Evolutionary conservation across 768 basidiomycete species (phyloP).

Genomic region (Collybia nuda): DNA sequence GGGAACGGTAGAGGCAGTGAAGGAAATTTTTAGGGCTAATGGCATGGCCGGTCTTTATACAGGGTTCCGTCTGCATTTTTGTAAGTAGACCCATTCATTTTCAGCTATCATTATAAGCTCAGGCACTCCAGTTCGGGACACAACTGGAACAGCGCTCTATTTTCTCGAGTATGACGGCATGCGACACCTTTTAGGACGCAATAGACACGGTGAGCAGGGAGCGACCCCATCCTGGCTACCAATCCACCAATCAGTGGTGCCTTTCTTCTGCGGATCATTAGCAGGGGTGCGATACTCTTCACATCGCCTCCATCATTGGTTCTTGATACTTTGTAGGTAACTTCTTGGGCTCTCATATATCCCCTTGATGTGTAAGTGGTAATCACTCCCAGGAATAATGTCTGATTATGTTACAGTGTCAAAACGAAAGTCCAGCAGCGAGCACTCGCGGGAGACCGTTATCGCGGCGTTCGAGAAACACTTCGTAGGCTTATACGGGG

Average conservation of each 20-base stretch:
- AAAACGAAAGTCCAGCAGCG: constrained; percentile 97
- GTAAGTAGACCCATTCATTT: constrained; percentile 37
- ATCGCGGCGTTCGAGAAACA: constrained; percentile 73
- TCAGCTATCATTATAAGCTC: neutral
- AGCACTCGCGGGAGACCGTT: constrained; percentile 74
- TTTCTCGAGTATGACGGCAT: constrained; percentile 94
- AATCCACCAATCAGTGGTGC: constrained; percentile 74
- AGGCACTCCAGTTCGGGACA: constrained; percentile 78
- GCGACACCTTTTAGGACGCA: constrained; percentile 82
- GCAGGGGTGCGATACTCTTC: constrained; percentile 61
- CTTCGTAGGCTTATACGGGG: constrained; percentile 80
- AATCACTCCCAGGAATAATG: constrained; percentile 3
- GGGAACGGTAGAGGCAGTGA: constrained; percentile 74
- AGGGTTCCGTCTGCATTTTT: constrained; percentile 84
- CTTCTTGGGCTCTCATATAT: constrained; percentile 90
- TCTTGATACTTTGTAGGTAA: constrained; percentile 37
- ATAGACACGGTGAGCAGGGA: constrained; percentile 77
- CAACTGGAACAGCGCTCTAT: constrained; percentile 85
- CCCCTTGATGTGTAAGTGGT: constrained; percentile 83
- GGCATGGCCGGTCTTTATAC: constrained; percentile 74
- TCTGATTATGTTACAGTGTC: constrained; percentile 47
- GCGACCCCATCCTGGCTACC: constrained; percentile 85
- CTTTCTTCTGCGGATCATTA: constrained; percentile 88
- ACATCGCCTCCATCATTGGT: constrained; percentile 29
- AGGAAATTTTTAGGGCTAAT: constrained; percentile 67